Evolutionary conservation across 768 basidiomycete genomes (phyloP).

Genomic region (Amylocystis lapponica): DNA sequence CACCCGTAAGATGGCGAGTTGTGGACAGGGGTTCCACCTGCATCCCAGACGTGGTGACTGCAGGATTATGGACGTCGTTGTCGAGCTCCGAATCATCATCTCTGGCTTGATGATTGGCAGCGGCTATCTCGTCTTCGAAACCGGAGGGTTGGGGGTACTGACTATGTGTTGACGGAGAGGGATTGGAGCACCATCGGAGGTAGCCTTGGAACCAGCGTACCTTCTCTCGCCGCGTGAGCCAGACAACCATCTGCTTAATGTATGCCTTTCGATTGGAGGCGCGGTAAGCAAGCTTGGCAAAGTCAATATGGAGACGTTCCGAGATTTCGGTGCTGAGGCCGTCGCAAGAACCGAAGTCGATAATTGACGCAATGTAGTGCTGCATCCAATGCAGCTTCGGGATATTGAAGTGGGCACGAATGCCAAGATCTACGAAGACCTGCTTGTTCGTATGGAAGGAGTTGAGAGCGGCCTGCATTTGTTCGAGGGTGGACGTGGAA

Average conservation of each 20-base stretch:
- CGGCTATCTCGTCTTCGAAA: neutral
- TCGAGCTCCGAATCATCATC: neutral
- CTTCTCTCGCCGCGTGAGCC: conserved; percentile 23
- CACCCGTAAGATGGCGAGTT: neutral
- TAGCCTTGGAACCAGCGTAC: conserved; percentile 41
- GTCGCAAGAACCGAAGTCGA: conserved; percentile 15
- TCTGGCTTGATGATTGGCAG: neutral
- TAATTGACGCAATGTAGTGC: conserved; percentile 17
- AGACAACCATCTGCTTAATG: conserved; percentile 19
- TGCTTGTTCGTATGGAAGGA: conserved; percentile 31
- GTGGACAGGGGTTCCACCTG: neutral
- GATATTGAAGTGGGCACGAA: conserved; percentile 20
- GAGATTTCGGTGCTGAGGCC: conserved; percentile 25
- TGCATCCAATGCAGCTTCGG: conserved; percentile 21
- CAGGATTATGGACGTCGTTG: neutral
- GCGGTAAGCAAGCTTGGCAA: conserved; percentile 22
- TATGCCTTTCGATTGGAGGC: conserved; percentile 21
- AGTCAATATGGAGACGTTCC: conserved; percentile 23
- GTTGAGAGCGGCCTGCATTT: conserved; percentile 5
- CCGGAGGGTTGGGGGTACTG: too few relatives aligned
- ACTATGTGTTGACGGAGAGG: too few relatives aligned
- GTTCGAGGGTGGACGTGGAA: conserved; percentile 5
- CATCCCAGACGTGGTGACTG: neutral
- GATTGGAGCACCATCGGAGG: conserved; percentile 38
- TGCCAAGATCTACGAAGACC: conserved; percentile 29